Percentiles rank a stretch among this genome's conserved stretches.
Conservation (phyloP, 2,329 filamentous ascomycete genomes). For the Zasmidium citrigriseum region DNA sequence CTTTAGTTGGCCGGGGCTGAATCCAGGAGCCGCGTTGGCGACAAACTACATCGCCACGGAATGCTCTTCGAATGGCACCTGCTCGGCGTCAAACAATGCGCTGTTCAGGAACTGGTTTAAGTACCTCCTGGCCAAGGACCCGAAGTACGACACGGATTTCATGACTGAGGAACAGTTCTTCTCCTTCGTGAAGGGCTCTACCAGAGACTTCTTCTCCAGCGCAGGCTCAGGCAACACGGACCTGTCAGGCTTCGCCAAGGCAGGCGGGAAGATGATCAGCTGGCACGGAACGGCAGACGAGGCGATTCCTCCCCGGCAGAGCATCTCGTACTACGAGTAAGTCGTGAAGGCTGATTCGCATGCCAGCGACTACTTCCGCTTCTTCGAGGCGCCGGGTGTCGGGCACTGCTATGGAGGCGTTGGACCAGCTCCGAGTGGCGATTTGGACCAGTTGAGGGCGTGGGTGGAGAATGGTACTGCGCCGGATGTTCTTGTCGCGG, state of each 20-base stretch:
- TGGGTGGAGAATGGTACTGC: slow-evolving; percentile 34
- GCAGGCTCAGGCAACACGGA: slow-evolving; percentile 41
- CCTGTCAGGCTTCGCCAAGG: slow-evolving; percentile 36
- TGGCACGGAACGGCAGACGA: slow-evolving; percentile 45
- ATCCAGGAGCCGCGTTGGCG: not conserved
- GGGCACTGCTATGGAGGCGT: slow-evolving; percentile 38
- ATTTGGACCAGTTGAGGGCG: slow-evolving; percentile 18
- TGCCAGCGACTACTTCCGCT: slow-evolving; percentile 37
- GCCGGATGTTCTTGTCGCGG: slow-evolving; percentile 15
- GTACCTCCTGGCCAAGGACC: slow-evolving; percentile 1
- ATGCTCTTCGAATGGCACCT: not conserved
- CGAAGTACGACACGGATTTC: not conserved
- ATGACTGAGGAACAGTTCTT: slow-evolving; percentile 8
- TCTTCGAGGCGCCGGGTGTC: slow-evolving; percentile 41
- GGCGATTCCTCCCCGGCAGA: slow-evolving; percentile 38
- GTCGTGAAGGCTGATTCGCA: slow-evolving; percentile 30
- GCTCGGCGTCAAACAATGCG: not conserved
- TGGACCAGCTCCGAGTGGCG: slow-evolving; percentile 25
- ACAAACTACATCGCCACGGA: not conserved
- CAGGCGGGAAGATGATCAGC: slow-evolving; percentile 44
- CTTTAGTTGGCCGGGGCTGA: not conserved
- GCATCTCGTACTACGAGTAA: slow-evolving; percentile 38
- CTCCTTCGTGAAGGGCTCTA: slow-evolving; percentile 5
- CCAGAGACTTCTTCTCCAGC: slow-evolving; percentile 31
- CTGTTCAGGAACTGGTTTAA: not conserved